Conservation (phyloP, 2,329 filamentous ascomycete genomes). For the Proliferodiscus dingleyae region DNA sequence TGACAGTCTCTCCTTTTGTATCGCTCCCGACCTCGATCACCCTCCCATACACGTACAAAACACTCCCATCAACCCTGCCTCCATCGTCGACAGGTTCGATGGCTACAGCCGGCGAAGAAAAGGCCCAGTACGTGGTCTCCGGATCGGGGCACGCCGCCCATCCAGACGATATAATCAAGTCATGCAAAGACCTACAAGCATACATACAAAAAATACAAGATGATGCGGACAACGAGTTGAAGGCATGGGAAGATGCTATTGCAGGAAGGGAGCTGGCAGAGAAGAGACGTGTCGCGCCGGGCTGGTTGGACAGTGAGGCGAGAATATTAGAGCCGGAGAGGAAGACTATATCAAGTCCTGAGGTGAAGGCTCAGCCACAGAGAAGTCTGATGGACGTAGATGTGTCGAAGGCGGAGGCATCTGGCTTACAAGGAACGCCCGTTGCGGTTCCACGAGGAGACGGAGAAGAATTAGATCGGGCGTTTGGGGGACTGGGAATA, state of each 20-base stretch:
- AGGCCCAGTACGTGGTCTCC: constrained; percentile 71
- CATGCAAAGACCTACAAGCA: constrained; percentile 71
- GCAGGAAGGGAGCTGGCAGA: constrained; percentile 65
- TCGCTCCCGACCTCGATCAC: constrained; percentile 85
- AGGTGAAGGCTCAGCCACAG: constrained; percentile 6
- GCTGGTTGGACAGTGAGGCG: constrained; percentile 73
- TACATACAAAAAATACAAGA: constrained; percentile 67
- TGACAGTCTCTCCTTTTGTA: constrained; percentile 93
- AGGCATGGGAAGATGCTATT: constrained; percentile 65
- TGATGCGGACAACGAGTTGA: constrained; percentile 63
- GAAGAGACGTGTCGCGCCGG: constrained; percentile 73
- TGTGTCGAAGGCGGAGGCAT: constrained; percentile 29
- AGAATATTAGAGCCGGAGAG: constrained; percentile 65
- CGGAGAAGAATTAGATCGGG: constrained; percentile 48
- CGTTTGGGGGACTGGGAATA: constrained; percentile 44
- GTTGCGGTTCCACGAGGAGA: constrained; percentile 39
- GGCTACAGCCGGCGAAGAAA: constrained; percentile 38
- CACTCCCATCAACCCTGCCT: constrained; percentile 80
- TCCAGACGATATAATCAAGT: constrained; percentile 77
- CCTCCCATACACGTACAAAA: constrained; percentile 91
- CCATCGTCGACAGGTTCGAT: constrained; percentile 58
- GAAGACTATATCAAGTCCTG: constrained; percentile 22
- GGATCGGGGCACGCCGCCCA: constrained; percentile 76
- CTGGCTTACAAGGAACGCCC: constrained; percentile 28
- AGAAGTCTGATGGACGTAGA: constrained; percentile 30